A percentile compares a stretch with the other conserved stretches of the same genome.
Conservation (phyloP, 192 early-diverging fungal species). For the Endogone sp. region DNA sequence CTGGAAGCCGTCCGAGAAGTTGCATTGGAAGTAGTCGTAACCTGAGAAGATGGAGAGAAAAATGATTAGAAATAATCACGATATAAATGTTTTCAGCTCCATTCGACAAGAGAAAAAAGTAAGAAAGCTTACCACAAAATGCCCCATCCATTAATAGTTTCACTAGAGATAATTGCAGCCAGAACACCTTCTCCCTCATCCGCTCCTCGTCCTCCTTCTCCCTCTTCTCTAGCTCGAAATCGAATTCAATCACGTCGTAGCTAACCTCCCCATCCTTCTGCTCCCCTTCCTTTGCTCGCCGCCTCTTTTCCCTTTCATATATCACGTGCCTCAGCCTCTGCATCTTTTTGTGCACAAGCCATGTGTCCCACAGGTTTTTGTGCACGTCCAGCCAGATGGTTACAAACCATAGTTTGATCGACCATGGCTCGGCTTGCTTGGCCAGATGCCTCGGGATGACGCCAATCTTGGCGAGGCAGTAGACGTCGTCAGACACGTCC, state of each 20-base stretch:
- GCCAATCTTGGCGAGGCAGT: conserved; percentile 68
- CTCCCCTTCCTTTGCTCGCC: neutral
- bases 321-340: conserved; percentile 21
- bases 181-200: conserved; percentile 42
- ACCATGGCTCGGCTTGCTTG: conserved; percentile 52
- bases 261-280: no score
- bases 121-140: conserved; percentile 63
- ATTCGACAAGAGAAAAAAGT: neutral
- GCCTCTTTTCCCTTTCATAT: conserved; percentile 2
- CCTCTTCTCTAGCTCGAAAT: conserved; percentile 18
- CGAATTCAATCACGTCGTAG: neutral
- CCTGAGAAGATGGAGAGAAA: conserved; percentile 29
- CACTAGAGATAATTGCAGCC: conserved; percentile 51
- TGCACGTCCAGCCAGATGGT: conserved; percentile 65
- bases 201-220: conserved; percentile 14
- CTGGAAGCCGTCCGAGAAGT: conserved; percentile 46
- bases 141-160: conserved; percentile 68
- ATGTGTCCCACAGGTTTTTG: conserved; percentile 38
- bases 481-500: conserved; percentile 72
- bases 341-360: conserved; percentile 23
- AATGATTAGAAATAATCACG: neutral
- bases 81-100: neutral
- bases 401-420: conserved; percentile 67
- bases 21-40: conserved; percentile 48
- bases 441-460: conserved; percentile 45